phyloP scores from a whole-genome alignment of 148 eudicot species.

The Hydrangea macrophylla region DNA sequence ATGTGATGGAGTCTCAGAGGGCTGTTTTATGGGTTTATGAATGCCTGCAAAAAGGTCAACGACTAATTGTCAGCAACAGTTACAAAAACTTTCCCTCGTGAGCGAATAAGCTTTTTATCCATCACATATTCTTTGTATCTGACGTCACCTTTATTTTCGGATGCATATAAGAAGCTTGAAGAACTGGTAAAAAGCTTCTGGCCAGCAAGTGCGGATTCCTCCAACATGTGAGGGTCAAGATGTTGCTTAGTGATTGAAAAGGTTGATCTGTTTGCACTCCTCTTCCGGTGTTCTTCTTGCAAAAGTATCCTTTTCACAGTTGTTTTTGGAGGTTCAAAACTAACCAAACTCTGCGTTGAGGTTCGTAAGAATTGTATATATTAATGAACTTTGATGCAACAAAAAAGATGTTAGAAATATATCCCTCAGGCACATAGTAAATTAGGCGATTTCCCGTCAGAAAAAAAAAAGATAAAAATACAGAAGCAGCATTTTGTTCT shows the following conservation, averaged over 20 bases:
- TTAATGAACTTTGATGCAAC: conserved; percentile 1
- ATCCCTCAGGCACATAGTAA: background rate
- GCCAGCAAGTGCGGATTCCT: conserved; percentile 29
- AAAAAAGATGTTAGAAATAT: conserved; percentile 5
- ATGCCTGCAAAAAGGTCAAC: conserved; percentile 36
- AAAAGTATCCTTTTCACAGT: conserved; percentile 61
- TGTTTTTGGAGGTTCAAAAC: conserved; percentile 77
- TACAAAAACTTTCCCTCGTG: background rate
- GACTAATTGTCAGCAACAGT: background rate
- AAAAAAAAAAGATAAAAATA: no score
- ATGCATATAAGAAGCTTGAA: conserved; percentile 22
- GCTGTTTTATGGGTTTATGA: conserved; percentile 24
- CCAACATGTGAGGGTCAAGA: conserved; percentile 29
- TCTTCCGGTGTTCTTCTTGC: conserved; percentile 32
- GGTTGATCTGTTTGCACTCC: conserved; percentile 29
- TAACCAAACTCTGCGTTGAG: conserved; percentile 69
- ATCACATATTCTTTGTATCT: background rate
- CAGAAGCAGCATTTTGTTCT: no score
- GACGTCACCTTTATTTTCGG: conserved; percentile 48
- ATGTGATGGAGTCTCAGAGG: conserved; percentile 25
- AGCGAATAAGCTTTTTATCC: background rate
- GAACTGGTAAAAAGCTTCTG: conserved; percentile 23
- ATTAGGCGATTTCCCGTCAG: background rate
- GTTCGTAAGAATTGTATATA: conserved; percentile 4
- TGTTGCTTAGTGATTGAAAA: conserved; percentile 35